A percentile compares a stretch with the other conserved stretches of the same genome.
Conservation (phyloP, 2,329 filamentous ascomycete genomes). For the Penicillium sp. region DNA sequence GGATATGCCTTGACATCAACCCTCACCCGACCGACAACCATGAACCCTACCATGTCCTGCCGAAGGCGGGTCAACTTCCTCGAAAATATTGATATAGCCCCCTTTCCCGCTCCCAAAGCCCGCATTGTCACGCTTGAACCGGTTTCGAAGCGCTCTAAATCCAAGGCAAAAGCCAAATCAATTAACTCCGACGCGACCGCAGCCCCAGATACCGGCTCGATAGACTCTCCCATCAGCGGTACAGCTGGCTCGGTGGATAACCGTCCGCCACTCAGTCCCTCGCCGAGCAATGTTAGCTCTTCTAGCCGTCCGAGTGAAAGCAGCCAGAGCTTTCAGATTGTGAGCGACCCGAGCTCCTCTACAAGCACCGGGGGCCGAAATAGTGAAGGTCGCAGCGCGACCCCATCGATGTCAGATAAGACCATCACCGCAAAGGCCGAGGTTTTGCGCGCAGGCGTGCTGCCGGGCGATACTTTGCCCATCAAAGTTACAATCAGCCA, state of each 20-base stretch:
- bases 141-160: constrained; percentile 69
- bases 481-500: constrained; percentile 83
- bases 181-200: constrained; percentile 37
- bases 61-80: constrained; percentile 78
- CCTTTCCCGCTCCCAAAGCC: constrained; percentile 72
- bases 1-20: constrained; percentile 90
- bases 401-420: constrained; percentile 63
- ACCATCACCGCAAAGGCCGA: constrained; percentile 88
- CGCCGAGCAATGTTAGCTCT: constrained; percentile 68
- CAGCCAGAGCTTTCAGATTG: constrained; percentile 60
- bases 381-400: constrained; percentile 55
- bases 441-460: constrained; percentile 76
- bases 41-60: constrained; percentile 76
- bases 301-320: constrained; percentile 70
- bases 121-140: constrained; percentile 86
- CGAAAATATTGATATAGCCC: constrained; percentile 82
- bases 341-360: constrained; percentile 46
- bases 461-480: constrained; percentile 81
- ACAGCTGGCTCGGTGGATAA: constrained; percentile 35
- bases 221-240: constrained; percentile 48
- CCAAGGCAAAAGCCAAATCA: constrained; percentile 56
- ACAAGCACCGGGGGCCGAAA: constrained; percentile 42
- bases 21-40: constrained; percentile 83
- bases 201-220: constrained; percentile 48
- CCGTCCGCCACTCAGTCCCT: constrained; percentile 49